Evolutionary conservation across 176 grass and related monocot genomes (phyloP).

Genomic region (Musa troglodytarum): DNA sequence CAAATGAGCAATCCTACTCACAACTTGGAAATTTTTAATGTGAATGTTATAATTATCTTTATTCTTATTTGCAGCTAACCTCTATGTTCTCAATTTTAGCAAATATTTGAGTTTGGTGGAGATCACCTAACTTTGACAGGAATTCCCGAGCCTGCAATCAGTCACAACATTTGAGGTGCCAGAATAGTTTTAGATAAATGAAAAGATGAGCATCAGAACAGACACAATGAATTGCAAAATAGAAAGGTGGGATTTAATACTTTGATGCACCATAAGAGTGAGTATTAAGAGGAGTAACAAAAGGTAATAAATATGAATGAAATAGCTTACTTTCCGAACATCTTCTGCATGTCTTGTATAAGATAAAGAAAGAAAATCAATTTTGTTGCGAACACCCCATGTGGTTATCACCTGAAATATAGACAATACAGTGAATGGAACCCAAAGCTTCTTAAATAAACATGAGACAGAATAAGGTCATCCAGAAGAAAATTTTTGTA

Average conservation of each 20-base stretch:
- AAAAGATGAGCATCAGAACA: not conserved
- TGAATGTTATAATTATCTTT: not conserved
- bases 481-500: not conserved
- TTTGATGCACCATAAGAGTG: not conserved
- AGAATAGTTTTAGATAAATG: not conserved
- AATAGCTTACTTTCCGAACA: slow-evolving; percentile 57
- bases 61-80: slow-evolving; percentile 35
- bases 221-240: slow-evolving; percentile 3
- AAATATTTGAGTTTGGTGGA: slow-evolving; percentile 91
- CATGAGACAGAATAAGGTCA: not conserved
- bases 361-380: slow-evolving; percentile 91
- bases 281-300: slow-evolving; percentile 3
- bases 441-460: not conserved
- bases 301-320: slow-evolving; percentile 8
- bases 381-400: slow-evolving; percentile 91
- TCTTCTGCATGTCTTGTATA: slow-evolving; percentile 97
- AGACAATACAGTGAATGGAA: not conserved
- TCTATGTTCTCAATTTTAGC: slow-evolving; percentile 98
- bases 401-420: slow-evolving; percentile 70
- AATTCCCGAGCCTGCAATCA: slow-evolving; percentile 60
- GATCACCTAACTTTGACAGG: slow-evolving; percentile 83
- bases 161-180: not conserved
- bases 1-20: slow-evolving; percentile 13
- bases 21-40: not conserved
- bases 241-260: not conserved